Percentiles rank a stretch among this genome's conserved stretches.
Evolutionary conservation across 805 yeast genomes (phyloP).

Genomic region (Cyberlindnera meyerae): DNA sequence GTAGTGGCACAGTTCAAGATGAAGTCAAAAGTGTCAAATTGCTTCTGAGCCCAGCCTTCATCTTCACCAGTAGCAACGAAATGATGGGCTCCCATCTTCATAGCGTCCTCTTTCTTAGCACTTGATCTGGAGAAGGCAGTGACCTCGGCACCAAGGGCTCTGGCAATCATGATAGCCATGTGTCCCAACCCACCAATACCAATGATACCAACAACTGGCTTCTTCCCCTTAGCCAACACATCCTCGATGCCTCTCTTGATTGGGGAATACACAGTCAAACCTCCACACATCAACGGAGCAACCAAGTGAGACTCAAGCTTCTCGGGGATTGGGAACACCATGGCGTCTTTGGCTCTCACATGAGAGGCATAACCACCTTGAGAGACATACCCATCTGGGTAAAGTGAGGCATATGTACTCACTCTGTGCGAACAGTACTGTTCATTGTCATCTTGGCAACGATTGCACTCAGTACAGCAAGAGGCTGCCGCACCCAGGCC

Average conservation of each 20-base stretch:
- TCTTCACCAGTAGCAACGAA: slow-evolving; percentile 51
- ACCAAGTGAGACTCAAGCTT: slow-evolving; percentile 45
- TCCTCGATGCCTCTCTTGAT: slow-evolving; percentile 38
- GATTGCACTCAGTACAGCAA: slow-evolving; percentile 57
- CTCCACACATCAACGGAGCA: slow-evolving; percentile 77
- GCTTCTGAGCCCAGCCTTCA: slow-evolving; percentile 34
- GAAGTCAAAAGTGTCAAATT: slow-evolving; percentile 38
- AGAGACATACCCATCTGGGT: slow-evolving; percentile 41
- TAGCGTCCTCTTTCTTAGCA: slow-evolving; percentile 46
- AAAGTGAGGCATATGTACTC: slow-evolving; percentile 47
- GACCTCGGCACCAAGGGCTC: slow-evolving; percentile 57
- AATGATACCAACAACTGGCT: slow-evolving; percentile 44
- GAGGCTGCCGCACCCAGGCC: slow-evolving; percentile 72
- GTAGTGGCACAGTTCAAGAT: slow-evolving; percentile 46
- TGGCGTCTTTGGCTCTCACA: slow-evolving; percentile 57
- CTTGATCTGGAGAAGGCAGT: slow-evolving; percentile 49
- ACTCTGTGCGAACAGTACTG: slow-evolving; percentile 46
- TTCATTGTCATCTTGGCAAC: slow-evolving; percentile 53
- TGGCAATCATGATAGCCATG: slow-evolving; percentile 50
- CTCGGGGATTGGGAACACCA: slow-evolving; percentile 62
- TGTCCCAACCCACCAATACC: slow-evolving; percentile 59
- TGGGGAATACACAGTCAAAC: slow-evolving; percentile 69
- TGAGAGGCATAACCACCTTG: slow-evolving; percentile 72
- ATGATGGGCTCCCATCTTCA: slow-evolving; percentile 46
- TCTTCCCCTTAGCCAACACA: slow-evolving; percentile 16